phyloP scores from a whole-genome alignment of 257 asterid species.

The Datura wrightii region DNA sequence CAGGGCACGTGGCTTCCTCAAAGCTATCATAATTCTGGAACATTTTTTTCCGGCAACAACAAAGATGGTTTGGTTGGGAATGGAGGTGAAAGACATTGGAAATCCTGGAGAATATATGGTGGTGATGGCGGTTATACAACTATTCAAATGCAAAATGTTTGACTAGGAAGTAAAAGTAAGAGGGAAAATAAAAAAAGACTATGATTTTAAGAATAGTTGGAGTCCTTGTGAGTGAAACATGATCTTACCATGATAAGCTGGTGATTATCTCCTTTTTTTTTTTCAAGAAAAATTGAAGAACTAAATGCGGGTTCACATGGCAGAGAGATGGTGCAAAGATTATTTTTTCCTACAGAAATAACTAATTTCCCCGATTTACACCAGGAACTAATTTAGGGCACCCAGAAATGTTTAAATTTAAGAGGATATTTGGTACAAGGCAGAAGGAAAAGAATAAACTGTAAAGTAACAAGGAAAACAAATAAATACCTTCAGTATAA shows the following conservation, averaged over 20 bases:
- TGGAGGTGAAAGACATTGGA: background rate
- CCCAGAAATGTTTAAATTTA: background rate
- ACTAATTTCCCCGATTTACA: background rate
- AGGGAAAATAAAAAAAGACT: background rate
- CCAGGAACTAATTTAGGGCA: background rate
- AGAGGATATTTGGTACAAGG: background rate
- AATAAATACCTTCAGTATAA: background rate
- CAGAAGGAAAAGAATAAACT: background rate
- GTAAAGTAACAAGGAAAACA: background rate
- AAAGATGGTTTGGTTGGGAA: background rate
- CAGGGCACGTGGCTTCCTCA: background rate
- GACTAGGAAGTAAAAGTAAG: background rate
- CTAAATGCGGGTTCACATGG: background rate
- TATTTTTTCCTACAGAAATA: background rate
- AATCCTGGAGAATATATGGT: background rate
- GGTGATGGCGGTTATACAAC: background rate
- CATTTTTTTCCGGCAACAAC: background rate
- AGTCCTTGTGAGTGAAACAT: constrained; percentile 10
- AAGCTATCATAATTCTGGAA: constrained; percentile 1
- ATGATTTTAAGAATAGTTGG: background rate
- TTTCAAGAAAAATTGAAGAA: background rate
- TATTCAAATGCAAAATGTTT: background rate
- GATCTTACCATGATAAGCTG: background rate
- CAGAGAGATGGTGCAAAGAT: background rate
- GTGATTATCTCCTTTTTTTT: background rate